Base-by-base conservation (phyloP, 2,329 filamentous ascomycete genomes). In the Dactylellina sp. region DNA sequence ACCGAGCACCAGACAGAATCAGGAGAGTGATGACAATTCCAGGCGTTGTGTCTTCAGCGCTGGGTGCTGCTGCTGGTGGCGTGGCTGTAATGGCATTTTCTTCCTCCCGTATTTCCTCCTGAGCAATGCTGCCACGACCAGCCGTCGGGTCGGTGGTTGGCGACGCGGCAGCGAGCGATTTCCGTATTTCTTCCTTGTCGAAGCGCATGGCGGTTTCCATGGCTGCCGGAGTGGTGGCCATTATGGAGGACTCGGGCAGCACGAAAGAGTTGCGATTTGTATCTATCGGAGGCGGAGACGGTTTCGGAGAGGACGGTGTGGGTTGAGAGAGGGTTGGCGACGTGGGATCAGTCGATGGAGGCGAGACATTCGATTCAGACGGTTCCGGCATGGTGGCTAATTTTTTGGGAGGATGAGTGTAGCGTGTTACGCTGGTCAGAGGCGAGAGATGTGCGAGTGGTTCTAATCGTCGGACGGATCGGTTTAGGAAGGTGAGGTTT, bases 1-100 rank as follows among this genome's bases (percentile, higher is more conserved):
- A 76, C 24, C 77, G 64, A 39, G 76, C 76, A 35, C 77, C 76
- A 11, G 77, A 78, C 22, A 78, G 75, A 39, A 79, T 57, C 44
- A 79, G 56, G 14, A 79, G 39, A 1, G 61, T 74, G 42, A 74
- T 64, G 0, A 74, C 70, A 22, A 74, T 66, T 1, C 60, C 70
- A 12, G 70, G 40, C 6, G 53, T 42, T 7, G 77, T 76, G 28
- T 76, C 74, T 46, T 78, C 76, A 7, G 18, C 20, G n/a, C 37
- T 40, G 9, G 25, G 39, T 49, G 77, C 66, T 2, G 42, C 7
- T 7, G 46, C 28, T 5, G 56, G 37, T 18, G 60, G 42, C 56
- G 64, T 56, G 16, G 49, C 60, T 40, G 56, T 61, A 6, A 70
- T 70, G 14, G 56, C 55, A 12, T 61, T 66, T 20, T 57, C 53